Conservation (phyloP, 345 rosid genomes). For the Euclidium syriacum region DNA sequence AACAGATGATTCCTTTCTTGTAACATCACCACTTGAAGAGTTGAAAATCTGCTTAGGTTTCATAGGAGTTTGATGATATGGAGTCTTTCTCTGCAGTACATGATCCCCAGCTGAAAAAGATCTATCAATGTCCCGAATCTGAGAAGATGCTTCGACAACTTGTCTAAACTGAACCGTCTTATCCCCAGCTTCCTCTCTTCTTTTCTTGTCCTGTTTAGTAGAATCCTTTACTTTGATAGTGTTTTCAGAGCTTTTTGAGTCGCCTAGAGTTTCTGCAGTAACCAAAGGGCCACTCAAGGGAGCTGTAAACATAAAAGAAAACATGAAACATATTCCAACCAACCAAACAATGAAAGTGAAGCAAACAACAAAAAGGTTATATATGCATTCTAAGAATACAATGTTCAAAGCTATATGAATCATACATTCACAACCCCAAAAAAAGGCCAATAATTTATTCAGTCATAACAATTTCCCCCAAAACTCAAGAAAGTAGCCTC, state of each 20-base stretch:
- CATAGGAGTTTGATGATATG: conserved; percentile 25
- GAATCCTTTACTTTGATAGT: conserved; percentile 57
- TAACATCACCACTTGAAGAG: conserved; percentile 23
- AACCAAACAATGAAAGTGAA: neutral
- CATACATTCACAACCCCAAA: neutral
- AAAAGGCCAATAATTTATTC: neutral
- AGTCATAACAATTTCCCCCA: neutral
- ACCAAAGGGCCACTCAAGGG: conserved; percentile 84
- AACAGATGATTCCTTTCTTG: conserved; percentile 25
- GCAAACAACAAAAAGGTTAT: neutral
- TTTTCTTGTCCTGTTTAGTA: conserved; percentile 63
- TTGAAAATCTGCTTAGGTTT: conserved; percentile 32
- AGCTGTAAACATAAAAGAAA: conserved; percentile 40
- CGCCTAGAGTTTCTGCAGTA: conserved; percentile 58
- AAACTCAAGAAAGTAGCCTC: neutral
- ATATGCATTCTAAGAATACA: neutral
- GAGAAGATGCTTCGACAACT: conserved; percentile 34
- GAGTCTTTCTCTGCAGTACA: conserved; percentile 60
- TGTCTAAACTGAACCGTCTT: conserved; percentile 26
- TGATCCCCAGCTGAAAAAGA: conserved; percentile 46
- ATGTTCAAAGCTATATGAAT: neutral
- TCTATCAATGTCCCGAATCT: conserved; percentile 26
- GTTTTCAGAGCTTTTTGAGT: conserved; percentile 45
- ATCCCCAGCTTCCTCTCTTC: conserved; percentile 52
- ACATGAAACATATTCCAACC: neutral